Evolutionary conservation across 192 early-diverging fungal genomes (phyloP).

Genomic region (Coemansia sp.): DNA sequence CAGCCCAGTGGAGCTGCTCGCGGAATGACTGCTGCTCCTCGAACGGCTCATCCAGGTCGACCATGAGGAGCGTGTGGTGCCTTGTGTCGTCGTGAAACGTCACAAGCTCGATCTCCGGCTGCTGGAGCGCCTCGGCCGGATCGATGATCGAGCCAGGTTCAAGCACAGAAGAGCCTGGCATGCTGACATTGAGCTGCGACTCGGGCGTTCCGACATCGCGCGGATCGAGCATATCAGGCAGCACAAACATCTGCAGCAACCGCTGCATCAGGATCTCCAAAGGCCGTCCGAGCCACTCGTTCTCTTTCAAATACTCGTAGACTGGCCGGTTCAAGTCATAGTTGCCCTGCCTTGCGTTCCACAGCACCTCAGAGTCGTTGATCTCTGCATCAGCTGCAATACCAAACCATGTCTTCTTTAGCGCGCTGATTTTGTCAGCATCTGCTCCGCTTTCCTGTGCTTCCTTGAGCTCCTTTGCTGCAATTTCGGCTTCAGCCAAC

Average conservation of each 20-base stretch:
- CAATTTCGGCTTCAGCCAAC: slow-evolving; percentile 28
- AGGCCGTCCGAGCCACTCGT: slow-evolving; percentile 60
- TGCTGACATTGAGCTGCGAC: slow-evolving; percentile 46
- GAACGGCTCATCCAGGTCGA: slow-evolving; percentile 71
- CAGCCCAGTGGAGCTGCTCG: slow-evolving; percentile 73
- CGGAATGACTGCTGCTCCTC: slow-evolving; percentile 64
- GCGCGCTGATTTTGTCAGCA: slow-evolving; percentile 45
- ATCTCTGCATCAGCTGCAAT: slow-evolving; percentile 66
- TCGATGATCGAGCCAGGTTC: slow-evolving; percentile 42
- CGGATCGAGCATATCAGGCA: slow-evolving; percentile 68
- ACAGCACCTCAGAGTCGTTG: slow-evolving; percentile 68
- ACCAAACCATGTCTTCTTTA: slow-evolving; percentile 56
- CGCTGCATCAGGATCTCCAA: slow-evolving; percentile 65
- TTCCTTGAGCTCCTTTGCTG: slow-evolving; percentile 22
- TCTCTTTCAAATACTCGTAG: slow-evolving; percentile 65
- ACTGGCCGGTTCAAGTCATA: slow-evolving; percentile 69
- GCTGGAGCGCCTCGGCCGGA: slow-evolving; percentile 55
- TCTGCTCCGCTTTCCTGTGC: slow-evolving; percentile 26
- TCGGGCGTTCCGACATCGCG: slow-evolving; percentile 44
- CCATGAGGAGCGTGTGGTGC: slow-evolving; percentile 68
- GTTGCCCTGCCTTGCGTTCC: slow-evolving; percentile 62
- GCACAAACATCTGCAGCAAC: slow-evolving; percentile 72
- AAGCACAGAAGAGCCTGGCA: slow-evolving; percentile 11
- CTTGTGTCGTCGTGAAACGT: slow-evolving; percentile 67
- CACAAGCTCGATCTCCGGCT: slow-evolving; percentile 58